Evolutionary conservation across 306 rosid species (phyloP).

Genomic region (Oemleria cerasiformis): DNA sequence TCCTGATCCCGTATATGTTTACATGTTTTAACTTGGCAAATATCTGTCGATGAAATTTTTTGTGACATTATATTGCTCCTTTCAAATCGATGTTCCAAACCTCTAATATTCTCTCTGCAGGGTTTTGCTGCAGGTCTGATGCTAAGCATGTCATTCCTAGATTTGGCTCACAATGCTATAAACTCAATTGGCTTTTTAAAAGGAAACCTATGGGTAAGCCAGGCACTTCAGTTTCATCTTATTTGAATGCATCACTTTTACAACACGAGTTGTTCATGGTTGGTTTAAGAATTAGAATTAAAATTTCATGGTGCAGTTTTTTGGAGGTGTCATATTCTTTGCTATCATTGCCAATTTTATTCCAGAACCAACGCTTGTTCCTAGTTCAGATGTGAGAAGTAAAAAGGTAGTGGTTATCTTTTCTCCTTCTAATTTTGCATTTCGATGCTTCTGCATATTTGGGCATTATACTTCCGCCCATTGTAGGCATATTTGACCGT

Average conservation of each 20-base stretch:
- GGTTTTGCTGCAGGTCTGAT: constrained; percentile 98
- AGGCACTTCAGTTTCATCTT: not conserved
- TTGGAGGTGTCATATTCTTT: constrained; percentile 90
- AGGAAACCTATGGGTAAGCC: constrained; percentile 88
- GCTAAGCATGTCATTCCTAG: constrained; percentile 95
- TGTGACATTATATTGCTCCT: not conserved
- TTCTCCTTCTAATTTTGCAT: constrained; percentile 10
- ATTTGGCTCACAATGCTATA: constrained; percentile 94
- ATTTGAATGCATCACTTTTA: constrained; percentile 7
- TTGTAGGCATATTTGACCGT: constrained; percentile 33
- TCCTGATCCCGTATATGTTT: not conserved
- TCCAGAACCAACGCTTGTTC: constrained; percentile 82
- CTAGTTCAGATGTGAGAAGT: constrained; percentile 55
- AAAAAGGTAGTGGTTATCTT: constrained; percentile 53
- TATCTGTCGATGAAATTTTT: not conserved
- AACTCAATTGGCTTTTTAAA: constrained; percentile 91
- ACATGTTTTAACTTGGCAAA: not conserved
- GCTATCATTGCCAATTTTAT: constrained; percentile 72
- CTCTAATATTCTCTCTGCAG: constrained; percentile 35
- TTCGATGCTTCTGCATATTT: constrained; percentile 22
- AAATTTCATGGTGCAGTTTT: constrained; percentile 57
- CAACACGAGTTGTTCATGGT: constrained; percentile 8
- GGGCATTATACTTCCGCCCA: constrained; percentile 21
- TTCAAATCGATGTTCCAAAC: constrained; percentile 5
- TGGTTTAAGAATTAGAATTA: constrained; percentile 18